Base-by-base conservation (phyloP, 306 rosid genomes). In the Clitoria ternatea region DNA sequence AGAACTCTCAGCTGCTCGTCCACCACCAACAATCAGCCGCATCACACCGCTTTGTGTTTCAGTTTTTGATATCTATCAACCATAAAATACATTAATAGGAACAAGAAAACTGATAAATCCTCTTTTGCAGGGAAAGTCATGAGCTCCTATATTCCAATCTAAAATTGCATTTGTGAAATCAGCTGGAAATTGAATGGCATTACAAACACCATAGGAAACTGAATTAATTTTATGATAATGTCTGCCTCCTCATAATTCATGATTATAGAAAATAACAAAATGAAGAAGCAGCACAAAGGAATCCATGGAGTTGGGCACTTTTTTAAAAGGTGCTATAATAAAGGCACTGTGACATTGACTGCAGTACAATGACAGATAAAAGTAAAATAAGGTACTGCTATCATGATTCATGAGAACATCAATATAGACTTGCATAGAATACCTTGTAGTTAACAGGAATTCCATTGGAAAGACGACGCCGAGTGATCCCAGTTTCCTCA, bases 1-100 rank as follows among this genome's bases (percentile, higher is more conserved):
- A 1, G 89, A 75, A 80, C 85, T 79, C 87, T 94, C 99, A 79
- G 90, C 84, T 59, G 97, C 97, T 45, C 99, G 96, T 64, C 99
- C 99, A 7, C 99, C 99, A 54, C 97, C 96, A 75, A 94, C 99
- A 78, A 94, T 87, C 69, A 94, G 87, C 77, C 99, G 86, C 99
- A 94, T 94, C 77, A 94, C 99, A 17, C 99, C 99, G 15, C 96
- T 91, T 78, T 85, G 87, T 19, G 92, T 82, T 86, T 94, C 99
- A 81, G 89, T 84, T 55, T 83, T 83, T 80, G 99, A 94, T 75
- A 94, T 89, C 99, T 93, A 66, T 18, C n/a, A 47, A 62, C 47
- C 63, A 69, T 53, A 60, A 61, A 76, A 22, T 23, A 50, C 30
- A 66, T 9, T 10, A 48, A 40, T 50, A 64, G 66, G 42, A 70